Evolutionary conservation across 225 moss, liverwort and hornwort genomes (phyloP).

Genomic region (Marchantia paleacea): DNA sequence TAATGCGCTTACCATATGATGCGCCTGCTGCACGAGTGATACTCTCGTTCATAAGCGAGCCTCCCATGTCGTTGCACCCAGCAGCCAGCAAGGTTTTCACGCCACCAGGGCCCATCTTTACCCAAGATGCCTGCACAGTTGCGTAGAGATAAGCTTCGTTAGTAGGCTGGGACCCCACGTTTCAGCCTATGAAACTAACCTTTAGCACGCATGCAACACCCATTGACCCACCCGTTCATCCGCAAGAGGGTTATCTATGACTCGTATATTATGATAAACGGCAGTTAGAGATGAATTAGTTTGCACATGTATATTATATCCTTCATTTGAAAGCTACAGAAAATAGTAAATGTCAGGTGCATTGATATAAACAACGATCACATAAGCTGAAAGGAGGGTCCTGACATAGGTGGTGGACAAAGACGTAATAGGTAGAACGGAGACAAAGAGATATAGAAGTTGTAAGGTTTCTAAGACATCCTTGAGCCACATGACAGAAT

Average conservation of each 20-base stretch:
- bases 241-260: neutral
- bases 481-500: neutral
- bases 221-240: too few species aligned
- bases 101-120: conserved; percentile 95
- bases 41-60: conserved; percentile 96
- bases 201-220: neutral
- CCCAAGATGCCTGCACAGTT: conserved; percentile 79
- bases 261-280: neutral
- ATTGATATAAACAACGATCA: too few species aligned
- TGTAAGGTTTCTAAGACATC: neutral
- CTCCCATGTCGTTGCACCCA: conserved; percentile 99
- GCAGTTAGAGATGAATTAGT: neutral
- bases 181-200: neutral
- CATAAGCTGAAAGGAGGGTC: too few species aligned
- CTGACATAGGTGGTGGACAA: neutral
- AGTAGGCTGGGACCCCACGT: neutral
- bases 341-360: too few species aligned
- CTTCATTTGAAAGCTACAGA: too few species aligned
- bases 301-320: too few species aligned
- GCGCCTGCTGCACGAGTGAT: conserved; percentile 94
- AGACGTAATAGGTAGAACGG: neutral
- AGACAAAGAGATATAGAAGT: neutral
- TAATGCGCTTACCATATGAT: conserved; percentile 52
- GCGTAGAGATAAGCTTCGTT: neutral
- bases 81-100: conserved; percentile 78